Evolutionary conservation across 2,329 filamentous ascomycete genomes (phyloP).

Genomic region (Aspergillus sergii): DNA sequence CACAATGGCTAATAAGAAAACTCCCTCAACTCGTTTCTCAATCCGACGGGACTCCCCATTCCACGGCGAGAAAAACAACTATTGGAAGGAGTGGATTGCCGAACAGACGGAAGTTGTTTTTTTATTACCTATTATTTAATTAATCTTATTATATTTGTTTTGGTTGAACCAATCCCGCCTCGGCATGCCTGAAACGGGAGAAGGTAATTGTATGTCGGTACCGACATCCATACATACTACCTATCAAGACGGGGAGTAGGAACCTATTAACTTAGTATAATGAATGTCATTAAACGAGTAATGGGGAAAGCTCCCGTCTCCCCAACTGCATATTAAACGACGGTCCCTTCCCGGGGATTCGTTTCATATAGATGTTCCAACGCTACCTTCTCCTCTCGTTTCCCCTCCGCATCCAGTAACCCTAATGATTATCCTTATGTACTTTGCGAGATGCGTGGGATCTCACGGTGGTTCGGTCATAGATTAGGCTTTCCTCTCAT

Average conservation of each 20-base stretch:
- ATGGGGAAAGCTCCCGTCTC: background rate
- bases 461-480: background rate
- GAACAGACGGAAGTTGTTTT: no score
- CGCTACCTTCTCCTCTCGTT: background rate
- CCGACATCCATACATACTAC: background rate
- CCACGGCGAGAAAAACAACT: background rate
- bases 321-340: background rate
- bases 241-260: no score
- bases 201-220: background rate
- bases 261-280: background rate
- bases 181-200: background rate
- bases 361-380: slow-evolving; percentile 3
- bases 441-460: background rate
- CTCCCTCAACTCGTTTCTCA: background rate
- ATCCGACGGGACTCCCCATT: background rate
- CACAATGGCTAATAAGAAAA: background rate
- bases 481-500: background rate
- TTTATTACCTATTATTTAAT: no score
- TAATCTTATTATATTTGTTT: background rate
- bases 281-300: background rate
- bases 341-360: background rate
- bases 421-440: slow-evolving; percentile 21
- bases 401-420: slow-evolving; percentile 16
- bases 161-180: background rate
- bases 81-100: background rate